A percentile compares a stretch with the other conserved stretches of the same genome.
Conservation (phyloP, 2,329 filamentous ascomycete genomes). For the Leptographium flavum region DNA sequence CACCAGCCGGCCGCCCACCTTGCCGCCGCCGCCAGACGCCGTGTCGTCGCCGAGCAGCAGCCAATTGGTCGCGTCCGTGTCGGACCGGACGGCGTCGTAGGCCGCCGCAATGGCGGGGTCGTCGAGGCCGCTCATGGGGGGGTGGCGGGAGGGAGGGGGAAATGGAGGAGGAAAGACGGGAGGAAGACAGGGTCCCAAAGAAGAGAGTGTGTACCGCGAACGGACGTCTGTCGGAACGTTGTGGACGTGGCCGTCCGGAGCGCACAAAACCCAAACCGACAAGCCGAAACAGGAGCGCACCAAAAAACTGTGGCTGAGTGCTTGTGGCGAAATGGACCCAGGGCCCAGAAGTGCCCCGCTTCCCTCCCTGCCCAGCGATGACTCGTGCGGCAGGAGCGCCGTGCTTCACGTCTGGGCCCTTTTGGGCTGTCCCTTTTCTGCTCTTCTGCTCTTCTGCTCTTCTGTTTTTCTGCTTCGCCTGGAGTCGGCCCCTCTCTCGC, state of each 20-base stretch:
- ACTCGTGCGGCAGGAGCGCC: too few relatives aligned
- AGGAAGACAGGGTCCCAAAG: not conserved
- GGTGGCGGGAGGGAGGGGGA: not conserved
- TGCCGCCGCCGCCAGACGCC: slow-evolving; percentile 37
- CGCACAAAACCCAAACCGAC: not conserved
- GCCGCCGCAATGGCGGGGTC: slow-evolving; percentile 45
- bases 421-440: not conserved
- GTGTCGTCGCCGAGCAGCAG: slow-evolving; percentile 48
- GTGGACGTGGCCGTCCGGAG: too few relatives aligned
- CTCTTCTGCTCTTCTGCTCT: not conserved
- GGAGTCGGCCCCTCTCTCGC: too few relatives aligned
- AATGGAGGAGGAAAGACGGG: not conserved
- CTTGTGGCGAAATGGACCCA: too few relatives aligned
- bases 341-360: too few relatives aligned
- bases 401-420: not conserved
- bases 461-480: not conserved
- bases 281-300: not conserved
- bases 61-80: slow-evolving; percentile 54
- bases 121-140: slow-evolving; percentile 39
- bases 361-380: too few relatives aligned
- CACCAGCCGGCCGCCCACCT: slow-evolving; percentile 39
- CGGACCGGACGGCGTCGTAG: slow-evolving; percentile 52
- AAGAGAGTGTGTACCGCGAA: not conserved
- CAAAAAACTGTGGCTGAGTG: too few relatives aligned
- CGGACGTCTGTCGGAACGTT: too few relatives aligned